phyloP scores from a whole-genome alignment of 2,329 filamentous ascomycete genomes.

The Fusarium nematophilum region DNA sequence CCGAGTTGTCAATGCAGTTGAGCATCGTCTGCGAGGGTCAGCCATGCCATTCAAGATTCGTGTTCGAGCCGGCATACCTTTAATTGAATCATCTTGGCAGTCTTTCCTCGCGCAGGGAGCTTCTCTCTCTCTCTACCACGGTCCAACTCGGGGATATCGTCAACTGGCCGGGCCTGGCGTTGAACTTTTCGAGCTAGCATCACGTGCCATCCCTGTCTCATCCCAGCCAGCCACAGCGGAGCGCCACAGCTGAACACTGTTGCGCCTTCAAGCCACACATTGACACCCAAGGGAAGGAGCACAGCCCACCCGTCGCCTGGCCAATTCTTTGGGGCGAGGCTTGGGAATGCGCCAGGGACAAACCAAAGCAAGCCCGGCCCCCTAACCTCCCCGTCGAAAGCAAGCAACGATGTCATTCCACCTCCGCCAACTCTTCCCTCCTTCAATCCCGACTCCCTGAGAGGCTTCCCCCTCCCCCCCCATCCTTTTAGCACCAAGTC shows the following conservation, averaged over 20 bases:
- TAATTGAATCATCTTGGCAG: conserved; percentile 86
- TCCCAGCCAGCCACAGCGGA: conserved; percentile 26
- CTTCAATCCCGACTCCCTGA: conserved; percentile 36
- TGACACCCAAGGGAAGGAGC: not conserved
- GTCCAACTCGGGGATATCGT: conserved; percentile 32
- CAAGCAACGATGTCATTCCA: conserved; percentile 44
- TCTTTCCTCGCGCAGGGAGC: conserved; percentile 31
- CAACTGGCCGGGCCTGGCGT: conserved; percentile 24
- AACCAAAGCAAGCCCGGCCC: conserved; percentile 25
- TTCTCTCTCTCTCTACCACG: conserved; percentile 30
- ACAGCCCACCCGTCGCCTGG: conserved; percentile 47
- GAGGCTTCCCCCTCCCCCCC: conserved; percentile 9
- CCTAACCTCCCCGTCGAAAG: conserved; percentile 33
- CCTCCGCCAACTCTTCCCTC: conserved; percentile 41
- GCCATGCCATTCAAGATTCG: fast-evolving
- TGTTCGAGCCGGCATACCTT: conserved; percentile 65
- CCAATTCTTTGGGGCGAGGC: conserved; percentile 41
- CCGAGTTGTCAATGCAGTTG: conserved; percentile 99
- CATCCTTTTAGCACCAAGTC: conserved; percentile 6
- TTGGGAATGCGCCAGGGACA: conserved; percentile 34
- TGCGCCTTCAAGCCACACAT: conserved; percentile 18
- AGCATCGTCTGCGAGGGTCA: conserved; percentile 79
- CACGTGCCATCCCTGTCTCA: conserved; percentile 33
- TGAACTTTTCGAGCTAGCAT: conserved; percentile 43
- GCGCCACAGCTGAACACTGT: not conserved